These are phyloP conservation scores for Suhomyces xylopsoci DNA, from an alignment of 805 yeast genomes.

Conservation along the genomic window DNA sequence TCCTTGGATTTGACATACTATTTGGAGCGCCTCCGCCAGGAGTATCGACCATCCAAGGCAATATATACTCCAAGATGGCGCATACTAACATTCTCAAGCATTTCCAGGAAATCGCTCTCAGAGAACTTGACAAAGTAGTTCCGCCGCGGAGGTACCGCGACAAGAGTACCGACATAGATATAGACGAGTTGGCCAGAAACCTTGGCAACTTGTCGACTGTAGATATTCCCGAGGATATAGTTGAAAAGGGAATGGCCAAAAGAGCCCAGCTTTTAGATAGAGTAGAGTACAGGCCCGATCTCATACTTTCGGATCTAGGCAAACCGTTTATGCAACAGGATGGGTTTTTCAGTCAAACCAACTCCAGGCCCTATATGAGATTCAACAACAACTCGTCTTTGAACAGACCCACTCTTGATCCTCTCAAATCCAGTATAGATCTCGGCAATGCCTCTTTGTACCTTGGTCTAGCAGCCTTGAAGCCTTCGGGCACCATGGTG, in stretches of 20 bases:
- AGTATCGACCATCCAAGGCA: slow-evolving; percentile 79
- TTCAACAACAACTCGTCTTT: slow-evolving; percentile 23
- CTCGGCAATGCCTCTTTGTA: slow-evolving; percentile 40
- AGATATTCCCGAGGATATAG: slow-evolving; percentile 5
- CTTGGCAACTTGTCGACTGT: slow-evolving; percentile 4
- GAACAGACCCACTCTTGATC: slow-evolving; percentile 22
- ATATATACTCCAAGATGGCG: slow-evolving; percentile 59
- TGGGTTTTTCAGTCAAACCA: slow-evolving; percentile 39
- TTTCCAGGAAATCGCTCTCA: slow-evolving; percentile 26
- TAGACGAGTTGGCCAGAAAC: slow-evolving; percentile 13
- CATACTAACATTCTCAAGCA: slow-evolving; percentile 22
- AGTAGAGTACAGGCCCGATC: slow-evolving; percentile 30
- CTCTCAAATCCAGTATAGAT: slow-evolving; percentile 31
- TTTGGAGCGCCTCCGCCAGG: slow-evolving; percentile 80
- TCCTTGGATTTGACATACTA: slow-evolving; percentile 54
- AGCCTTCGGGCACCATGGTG: slow-evolving; percentile 30
- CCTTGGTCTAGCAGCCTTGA: slow-evolving; percentile 26
- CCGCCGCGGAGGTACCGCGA: slow-evolving; percentile 12
- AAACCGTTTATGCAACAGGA: slow-evolving; percentile 32
- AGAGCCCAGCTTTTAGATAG: slow-evolving; percentile 2
- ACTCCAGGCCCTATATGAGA: slow-evolving; percentile 33
- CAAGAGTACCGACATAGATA: slow-evolving; percentile 18
- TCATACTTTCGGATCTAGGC: slow-evolving; percentile 35
- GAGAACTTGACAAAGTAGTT: slow-evolving; percentile 11
- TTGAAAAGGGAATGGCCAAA: slow-evolving; percentile 4